Base-by-base conservation (phyloP, 768 basidiomycete species). In the Candolleomyces eurysporus region DNA sequence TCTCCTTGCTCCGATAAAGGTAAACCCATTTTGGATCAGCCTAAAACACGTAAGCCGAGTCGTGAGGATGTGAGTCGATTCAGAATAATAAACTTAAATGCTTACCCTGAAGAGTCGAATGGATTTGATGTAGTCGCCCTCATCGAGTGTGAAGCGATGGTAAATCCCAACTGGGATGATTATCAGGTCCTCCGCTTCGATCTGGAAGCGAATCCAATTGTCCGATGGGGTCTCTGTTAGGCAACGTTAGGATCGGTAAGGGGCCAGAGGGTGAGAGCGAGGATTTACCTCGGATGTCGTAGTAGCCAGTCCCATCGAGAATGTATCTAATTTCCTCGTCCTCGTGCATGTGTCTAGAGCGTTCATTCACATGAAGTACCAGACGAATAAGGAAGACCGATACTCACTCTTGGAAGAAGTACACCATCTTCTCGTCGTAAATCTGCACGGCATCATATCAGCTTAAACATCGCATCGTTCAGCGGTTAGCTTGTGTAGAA, bases 271-370 rank as follows among this genome's bases (percentile, higher is more conserved):
- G 26, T 26, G 26, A 26, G 26, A 26, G 26, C 26, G 26, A 7
- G 19, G n/a, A 30, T 51, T 19, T 64, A 91, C 91, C 91, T 61
- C 94, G 82, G 48, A 97, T 84, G 66, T 97, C 96, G 69, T 96
- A 97, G 79, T 87, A 97, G 0, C 93, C 95, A 39, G 84, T 86
- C 16, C 96, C 96, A 1, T 82, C 79, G 46, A 93, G 80, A 65
- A 96, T 85, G 68, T 91, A 97, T 10, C 95, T 81, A 69, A 96
- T 96, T 75, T 97, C 95, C 68, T 97, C 95, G 68, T 97, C 95
- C 72, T 97, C 94, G 67, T 97, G 96, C 79, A 97, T 83, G 67
- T 97, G 94, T 67, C 91, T 92, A 22, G 19, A 39, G 5, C n/a
- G 16, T 26, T 30, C 22, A 14, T 36, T 32, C 49, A 36, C 13